Evolutionary conservation across 179 eudicot genomes (phyloP).

Genomic region (Beta macrorhiza): DNA sequence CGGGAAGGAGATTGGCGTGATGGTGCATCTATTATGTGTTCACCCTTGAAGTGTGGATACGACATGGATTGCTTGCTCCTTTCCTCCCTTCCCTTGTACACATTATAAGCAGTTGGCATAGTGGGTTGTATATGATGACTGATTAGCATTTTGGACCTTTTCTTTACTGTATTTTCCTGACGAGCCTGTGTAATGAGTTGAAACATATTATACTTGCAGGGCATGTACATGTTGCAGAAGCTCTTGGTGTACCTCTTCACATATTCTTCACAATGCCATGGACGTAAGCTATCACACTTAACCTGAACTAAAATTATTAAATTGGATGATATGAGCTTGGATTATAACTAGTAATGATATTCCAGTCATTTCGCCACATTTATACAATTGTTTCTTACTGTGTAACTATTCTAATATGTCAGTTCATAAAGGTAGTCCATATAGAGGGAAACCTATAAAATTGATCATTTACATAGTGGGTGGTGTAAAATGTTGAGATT

Average conservation of each 20-base stretch:
- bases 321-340: background rate
- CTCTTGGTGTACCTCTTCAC: conserved; percentile 75
- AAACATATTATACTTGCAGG: conserved; percentile 41
- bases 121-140: background rate
- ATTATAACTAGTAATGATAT: background rate
- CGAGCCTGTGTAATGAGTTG: conserved; percentile 13
- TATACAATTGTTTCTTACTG: background rate
- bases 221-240: conserved; percentile 79
- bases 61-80: background rate
- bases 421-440: background rate
- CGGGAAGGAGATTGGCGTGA: background rate
- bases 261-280: conserved; percentile 87
- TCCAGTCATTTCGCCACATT: background rate
- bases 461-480: background rate
- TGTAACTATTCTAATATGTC: background rate
- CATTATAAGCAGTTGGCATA: background rate
- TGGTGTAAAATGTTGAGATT: background rate
- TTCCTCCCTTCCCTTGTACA: background rate
- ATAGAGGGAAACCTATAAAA: background rate
- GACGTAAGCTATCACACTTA: conserved; percentile 55
- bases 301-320: background rate
- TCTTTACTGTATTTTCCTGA: background rate
- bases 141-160: background rate
- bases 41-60: background rate
- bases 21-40: background rate